Conservation (phyloP, 202 grass and related monocot species). For the Sporobolus alterniflorus region DNA sequence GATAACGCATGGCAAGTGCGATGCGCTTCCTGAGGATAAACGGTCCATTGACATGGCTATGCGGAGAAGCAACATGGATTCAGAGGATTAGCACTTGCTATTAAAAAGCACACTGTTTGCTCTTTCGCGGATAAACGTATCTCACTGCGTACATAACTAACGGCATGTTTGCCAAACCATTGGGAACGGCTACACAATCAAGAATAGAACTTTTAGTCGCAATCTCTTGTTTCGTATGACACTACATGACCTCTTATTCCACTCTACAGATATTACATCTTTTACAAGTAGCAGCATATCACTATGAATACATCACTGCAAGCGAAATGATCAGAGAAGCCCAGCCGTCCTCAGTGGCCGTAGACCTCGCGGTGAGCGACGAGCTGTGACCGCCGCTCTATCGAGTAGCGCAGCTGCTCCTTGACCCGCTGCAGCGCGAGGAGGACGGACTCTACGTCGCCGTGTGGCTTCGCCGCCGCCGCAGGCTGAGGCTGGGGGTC, state of each 20-base stretch:
- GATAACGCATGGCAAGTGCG: background rate
- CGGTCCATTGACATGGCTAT: background rate
- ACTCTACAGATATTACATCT: background rate
- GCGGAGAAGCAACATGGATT: background rate
- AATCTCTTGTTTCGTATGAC: background rate
- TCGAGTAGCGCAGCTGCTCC: slow-evolving; percentile 76
- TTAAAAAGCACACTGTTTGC: background rate
- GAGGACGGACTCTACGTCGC: slow-evolving; percentile 83
- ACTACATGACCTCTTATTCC: slow-evolving; percentile 17
- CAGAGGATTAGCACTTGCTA: background rate
- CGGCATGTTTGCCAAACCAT: background rate
- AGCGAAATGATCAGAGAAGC: background rate
- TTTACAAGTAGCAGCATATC: too few species aligned
- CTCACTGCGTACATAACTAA: background rate
- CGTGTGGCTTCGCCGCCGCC: background rate
- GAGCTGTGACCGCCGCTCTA: slow-evolving; percentile 56
- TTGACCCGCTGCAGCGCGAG: slow-evolving; percentile 83
- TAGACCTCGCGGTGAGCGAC: slow-evolving; percentile 64
- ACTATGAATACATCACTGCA: background rate
- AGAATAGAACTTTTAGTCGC: too few species aligned
- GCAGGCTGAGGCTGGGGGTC: slow-evolving; percentile 18
- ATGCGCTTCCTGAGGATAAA: background rate
- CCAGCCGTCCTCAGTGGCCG: slow-evolving; percentile 36
- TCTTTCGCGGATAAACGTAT: background rate
- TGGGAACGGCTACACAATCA: background rate